A percentile compares a stretch with the other conserved stretches of the same genome.
phyloP scores from a whole-genome alignment of 2,329 filamentous ascomycete species.

The Fusarium sterilihyphosum region DNA sequence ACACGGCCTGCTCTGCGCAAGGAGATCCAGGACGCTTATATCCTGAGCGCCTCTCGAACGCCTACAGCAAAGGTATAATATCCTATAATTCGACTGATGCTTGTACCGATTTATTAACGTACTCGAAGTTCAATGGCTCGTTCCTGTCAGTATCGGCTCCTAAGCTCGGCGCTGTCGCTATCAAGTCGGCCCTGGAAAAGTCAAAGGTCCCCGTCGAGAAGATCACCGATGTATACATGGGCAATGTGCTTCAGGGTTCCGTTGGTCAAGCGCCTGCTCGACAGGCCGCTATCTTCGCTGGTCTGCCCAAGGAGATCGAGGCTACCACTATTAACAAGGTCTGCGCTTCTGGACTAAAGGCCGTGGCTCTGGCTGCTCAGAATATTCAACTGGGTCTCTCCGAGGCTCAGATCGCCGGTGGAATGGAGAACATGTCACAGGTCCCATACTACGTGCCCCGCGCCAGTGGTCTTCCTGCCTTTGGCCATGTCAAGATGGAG shows the following conservation, averaged over 20 bases:
- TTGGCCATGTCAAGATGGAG: conserved; percentile 87
- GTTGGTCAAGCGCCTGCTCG: conserved; percentile 92
- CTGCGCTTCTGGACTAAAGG: conserved; percentile 93
- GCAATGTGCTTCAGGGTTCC: conserved; percentile 86
- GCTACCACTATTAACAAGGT: conserved; percentile 98
- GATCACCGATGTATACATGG: conserved; percentile 96
- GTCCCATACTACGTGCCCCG: conserved; percentile 92
- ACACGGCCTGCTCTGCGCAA: conserved; percentile 57
- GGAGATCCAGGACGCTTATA: conserved; percentile 92
- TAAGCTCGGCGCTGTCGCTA: conserved; percentile 88
- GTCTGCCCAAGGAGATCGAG: conserved; percentile 82
- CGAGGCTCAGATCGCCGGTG: conserved; percentile 89
- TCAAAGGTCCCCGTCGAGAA: conserved; percentile 82
- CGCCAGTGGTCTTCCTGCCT: conserved; percentile 82
- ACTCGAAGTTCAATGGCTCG: conserved; percentile 86
- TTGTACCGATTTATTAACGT: not conserved
- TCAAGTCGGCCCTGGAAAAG: conserved; percentile 89
- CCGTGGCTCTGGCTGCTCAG: conserved; percentile 88
- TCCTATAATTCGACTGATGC: not conserved
- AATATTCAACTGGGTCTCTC: conserved; percentile 93
- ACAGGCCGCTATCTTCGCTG: conserved; percentile 89
- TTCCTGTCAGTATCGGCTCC: conserved; percentile 85
- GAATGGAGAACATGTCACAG: conserved; percentile 98
- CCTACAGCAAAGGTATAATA: conserved; percentile 81
- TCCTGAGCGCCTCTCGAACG: conserved; percentile 88